Base-by-base conservation (phyloP, 2,329 filamentous ascomycete genomes). In the Mycogone perniciosa region DNA sequence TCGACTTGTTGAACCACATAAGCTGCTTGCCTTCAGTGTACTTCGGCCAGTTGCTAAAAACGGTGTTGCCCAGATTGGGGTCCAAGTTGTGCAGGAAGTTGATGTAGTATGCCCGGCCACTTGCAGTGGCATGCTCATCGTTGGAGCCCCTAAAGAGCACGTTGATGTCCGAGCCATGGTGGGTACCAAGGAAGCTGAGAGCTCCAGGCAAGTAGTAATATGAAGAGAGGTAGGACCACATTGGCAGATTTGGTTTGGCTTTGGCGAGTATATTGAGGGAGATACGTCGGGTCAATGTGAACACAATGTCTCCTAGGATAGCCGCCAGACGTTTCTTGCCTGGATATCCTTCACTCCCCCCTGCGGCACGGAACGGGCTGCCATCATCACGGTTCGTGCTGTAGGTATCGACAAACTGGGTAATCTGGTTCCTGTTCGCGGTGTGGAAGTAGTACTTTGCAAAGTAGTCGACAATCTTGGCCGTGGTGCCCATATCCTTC, bases 321-420 rank as follows among this genome's bases (percentile, higher is more conserved):
- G 83, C 81, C 1, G 81, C 76, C 0, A 84, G 62, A 7, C 80
- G 77, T 62, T 86, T 87, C 70, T 76, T 86, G 58, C 85, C 76
- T 0, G 81, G 80, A 57, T 84, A 85, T 61, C 77, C 74, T 60
- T 84, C 79, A 64, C 85, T 82, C 9, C 78, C 52, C 1, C 70
- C 44, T 2, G 75, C 69, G 0, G 82, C 85, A 42, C 76, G 69
- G 70, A 82, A 85, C 0, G 84, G 84, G 0, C 76, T 79, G 42
- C 82, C 82, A 41, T 75, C 67, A 0, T 67, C 62, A 3, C 67
- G 61, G 33, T 70, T 69, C 48, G 74, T 68, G 1, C 75, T 73
- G 60, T 87, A 87, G 0, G 72, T 76, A 20, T 62, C 67, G 3
- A 85, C 71, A 0, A 85, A 66, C 0, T 64, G 66, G 4, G 68